Evolutionary conservation across 2,329 filamentous ascomycete species (phyloP), one percentile per base, ranked within the genome.

Genomic region (Lachnellula occidentalis): DNA sequence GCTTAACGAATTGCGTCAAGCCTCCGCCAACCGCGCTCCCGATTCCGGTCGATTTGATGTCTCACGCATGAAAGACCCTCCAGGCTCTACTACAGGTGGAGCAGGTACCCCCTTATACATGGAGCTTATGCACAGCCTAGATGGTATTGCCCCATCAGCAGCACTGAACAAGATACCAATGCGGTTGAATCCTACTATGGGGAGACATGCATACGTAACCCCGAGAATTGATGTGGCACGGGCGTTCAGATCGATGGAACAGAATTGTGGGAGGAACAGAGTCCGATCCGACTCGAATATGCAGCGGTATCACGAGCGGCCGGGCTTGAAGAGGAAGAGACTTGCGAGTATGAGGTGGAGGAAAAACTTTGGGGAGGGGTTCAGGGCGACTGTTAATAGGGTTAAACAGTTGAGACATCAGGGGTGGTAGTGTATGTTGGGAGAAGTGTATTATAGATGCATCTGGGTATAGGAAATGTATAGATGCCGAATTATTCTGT

Each of bases 301-400:
- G 59, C 89, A 94, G 72, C 76, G 77, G 59, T 89, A 83, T 65
- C 86, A 95, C 70, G 89, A 94, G 76, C 75, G 90, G 46, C 79
- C 79, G 0, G 90, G 89, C 2, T 65, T 90, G 65, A 90, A 88
- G 79, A 79, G 85, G 71, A 95, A 94, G 82, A 80, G 89, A 65
- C 71, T 90, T 62, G 76, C 74, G 69, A 84, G 81, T 56, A 76
- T 86, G 75, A 77, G 88, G 58, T 91, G 87, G 86, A 78, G 81
- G 69, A 73, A 62, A 59, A 79, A 82, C 56, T 94, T 92, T 72
- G 84, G 81, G 76, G 69, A 70, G 34, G 86, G 84, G 4, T 92
- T 94, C 72, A 78, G 75, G 69, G 78, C 78, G 5, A 81, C 83
- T 11, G 79, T 89, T 7, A 68, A 65, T 41, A 76, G 88, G 61